These are phyloP conservation scores for Jaminaea rosea DNA, from an alignment of 1,284 basidiomycete genomes.

Conservation along the genomic window DNA sequence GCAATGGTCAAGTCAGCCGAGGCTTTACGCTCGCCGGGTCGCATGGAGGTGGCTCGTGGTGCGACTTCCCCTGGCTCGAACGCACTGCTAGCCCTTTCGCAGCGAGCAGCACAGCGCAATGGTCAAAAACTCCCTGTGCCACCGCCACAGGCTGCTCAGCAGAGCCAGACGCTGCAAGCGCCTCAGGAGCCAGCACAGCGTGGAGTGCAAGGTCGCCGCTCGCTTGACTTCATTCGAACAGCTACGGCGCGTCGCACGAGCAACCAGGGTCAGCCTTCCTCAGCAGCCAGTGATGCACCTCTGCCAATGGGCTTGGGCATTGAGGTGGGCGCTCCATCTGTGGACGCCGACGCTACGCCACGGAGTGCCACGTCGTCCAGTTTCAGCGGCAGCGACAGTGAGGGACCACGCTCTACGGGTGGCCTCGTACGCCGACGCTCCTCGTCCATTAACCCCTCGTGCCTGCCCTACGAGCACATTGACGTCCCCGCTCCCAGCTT, in stretches of 20 bases:
- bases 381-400: not conserved
- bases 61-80: not conserved
- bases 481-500: conserved; percentile 9
- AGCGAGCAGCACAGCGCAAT: not conserved
- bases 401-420: too few relatives aligned
- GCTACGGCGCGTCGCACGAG: conserved; percentile 36
- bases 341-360: conserved; percentile 7
- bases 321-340: conserved; percentile 9
- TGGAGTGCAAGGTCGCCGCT: conserved; percentile 40
- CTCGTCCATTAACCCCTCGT: conserved; percentile 8
- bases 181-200: conserved; percentile 1
- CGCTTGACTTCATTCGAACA: conserved; percentile 45
- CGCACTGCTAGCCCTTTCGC: not conserved
- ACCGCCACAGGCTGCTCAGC: too few relatives aligned
- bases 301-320: conserved; percentile 35
- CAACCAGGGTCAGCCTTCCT: too few relatives aligned
- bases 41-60: not conserved
- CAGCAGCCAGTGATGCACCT: too few relatives aligned
- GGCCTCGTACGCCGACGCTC: not conserved
- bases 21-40: conserved; percentile 27
- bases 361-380: not conserved
- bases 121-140: too few relatives aligned
- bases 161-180: not conserved
- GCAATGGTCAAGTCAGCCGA: conserved; percentile 36
- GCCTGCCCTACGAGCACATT: conserved; percentile 16